Evolutionary conservation across 108 stramenopile genomes (phyloP).

Genomic region (Cyclotella cryptica): DNA sequence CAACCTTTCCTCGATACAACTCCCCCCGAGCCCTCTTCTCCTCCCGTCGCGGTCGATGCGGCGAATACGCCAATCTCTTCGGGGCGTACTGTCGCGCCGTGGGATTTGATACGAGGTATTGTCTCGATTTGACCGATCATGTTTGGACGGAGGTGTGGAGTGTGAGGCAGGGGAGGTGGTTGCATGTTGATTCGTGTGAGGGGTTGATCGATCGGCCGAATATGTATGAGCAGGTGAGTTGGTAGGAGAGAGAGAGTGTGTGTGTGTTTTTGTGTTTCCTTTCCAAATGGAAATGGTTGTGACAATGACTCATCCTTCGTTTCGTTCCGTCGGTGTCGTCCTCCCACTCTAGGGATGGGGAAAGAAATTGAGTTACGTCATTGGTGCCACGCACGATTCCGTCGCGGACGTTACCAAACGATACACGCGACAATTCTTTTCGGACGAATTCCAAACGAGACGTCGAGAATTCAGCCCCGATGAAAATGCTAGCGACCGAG

Average conservation of each 20-base stretch:
- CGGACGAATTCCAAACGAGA: constrained; percentile 67
- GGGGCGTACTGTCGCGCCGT: constrained; percentile 83
- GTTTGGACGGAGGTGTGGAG: constrained; percentile 96
- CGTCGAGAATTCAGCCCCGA: constrained; percentile 59
- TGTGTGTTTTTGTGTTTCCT: too few relatives aligned
- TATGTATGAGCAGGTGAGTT: constrained; percentile 90
- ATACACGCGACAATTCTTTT: constrained; percentile 80
- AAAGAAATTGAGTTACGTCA: constrained; percentile 83
- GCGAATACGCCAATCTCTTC: constrained; percentile 98
- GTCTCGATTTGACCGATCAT: constrained; percentile 97
- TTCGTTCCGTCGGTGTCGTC: too few relatives aligned
- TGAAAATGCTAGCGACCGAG: constrained; percentile 41
- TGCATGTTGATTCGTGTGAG: constrained; percentile 96
- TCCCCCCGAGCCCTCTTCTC: constrained; percentile 81
- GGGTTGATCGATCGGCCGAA: constrained; percentile 89
- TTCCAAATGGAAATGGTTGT: too few relatives aligned
- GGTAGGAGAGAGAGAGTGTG: too few relatives aligned
- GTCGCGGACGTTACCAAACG: constrained; percentile 93
- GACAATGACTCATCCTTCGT: too few relatives aligned
- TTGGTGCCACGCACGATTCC: constrained; percentile 75
- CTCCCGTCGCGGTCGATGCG: constrained; percentile 90
- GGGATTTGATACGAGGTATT: constrained; percentile 93
- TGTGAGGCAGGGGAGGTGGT: constrained; percentile 66
- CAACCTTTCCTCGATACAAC: constrained; percentile 95
- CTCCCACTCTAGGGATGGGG: constrained; percentile 99